A percentile compares a stretch with the other conserved stretches of the same genome.
Conservation (phyloP, 2,329 filamentous ascomycete species). For the Pseudofabraea citricarpa region DNA sequence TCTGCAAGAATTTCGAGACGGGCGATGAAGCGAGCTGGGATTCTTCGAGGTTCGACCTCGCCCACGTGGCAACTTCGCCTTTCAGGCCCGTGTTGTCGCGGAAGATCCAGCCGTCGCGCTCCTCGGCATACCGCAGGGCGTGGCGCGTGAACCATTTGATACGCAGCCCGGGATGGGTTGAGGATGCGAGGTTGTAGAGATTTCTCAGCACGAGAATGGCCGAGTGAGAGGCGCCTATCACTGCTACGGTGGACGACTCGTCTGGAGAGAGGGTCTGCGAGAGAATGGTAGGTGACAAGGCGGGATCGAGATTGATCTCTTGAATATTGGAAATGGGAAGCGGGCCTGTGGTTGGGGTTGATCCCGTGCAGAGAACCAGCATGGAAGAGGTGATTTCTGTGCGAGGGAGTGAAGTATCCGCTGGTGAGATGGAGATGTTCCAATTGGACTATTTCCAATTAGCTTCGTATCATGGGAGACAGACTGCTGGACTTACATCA, state of each 20-base stretch:
- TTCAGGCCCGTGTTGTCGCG: slow-evolving; percentile 63
- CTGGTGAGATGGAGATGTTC: slow-evolving; percentile 28
- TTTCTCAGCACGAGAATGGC: slow-evolving; percentile 60
- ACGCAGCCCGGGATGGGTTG: slow-evolving; percentile 46
- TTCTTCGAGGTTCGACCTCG: slow-evolving; percentile 52
- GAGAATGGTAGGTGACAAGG: slow-evolving; percentile 48
- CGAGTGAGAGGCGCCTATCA: slow-evolving; percentile 59
- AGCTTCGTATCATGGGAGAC: slow-evolving; percentile 1
- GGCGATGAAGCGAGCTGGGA: slow-evolving; percentile 32
- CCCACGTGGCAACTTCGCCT: slow-evolving; percentile 55
- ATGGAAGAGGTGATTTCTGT: slow-evolving; percentile 14
- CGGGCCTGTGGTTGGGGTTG: slow-evolving; percentile 36
- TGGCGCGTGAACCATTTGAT: slow-evolving; percentile 61
- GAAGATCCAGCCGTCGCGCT: slow-evolving; percentile 58
- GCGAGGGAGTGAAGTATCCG: slow-evolving; percentile 5
- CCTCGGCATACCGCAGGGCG: slow-evolving; percentile 54
- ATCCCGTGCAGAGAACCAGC: slow-evolving; percentile 55
- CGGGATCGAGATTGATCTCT: slow-evolving; percentile 48
- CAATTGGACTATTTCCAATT: slow-evolving; percentile 23
- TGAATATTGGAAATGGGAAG: slow-evolving; percentile 37
- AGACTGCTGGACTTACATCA: slow-evolving; percentile 19
- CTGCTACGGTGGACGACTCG: slow-evolving; percentile 40
- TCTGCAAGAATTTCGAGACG: slow-evolving; percentile 23
- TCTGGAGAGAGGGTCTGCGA: slow-evolving; percentile 33
- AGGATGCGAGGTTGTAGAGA: slow-evolving; percentile 46